A percentile compares a stretch with the other conserved stretches of the same genome.
Evolutionary conservation across 1,284 basidiomycete genomes (phyloP).

Genomic region (Coniophora puteana): DNA sequence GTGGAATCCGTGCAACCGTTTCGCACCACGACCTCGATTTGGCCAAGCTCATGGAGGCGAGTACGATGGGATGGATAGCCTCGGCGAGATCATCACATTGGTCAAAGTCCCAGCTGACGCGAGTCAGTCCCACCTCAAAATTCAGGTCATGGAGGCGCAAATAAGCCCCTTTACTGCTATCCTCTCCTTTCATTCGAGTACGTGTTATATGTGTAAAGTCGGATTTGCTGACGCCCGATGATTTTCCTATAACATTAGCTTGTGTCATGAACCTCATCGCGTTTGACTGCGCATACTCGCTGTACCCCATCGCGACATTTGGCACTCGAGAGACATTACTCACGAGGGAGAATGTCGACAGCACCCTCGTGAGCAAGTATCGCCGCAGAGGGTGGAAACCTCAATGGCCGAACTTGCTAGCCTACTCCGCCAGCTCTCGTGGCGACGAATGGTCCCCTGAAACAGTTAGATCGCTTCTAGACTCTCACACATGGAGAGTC

Average conservation of each 20-base stretch:
- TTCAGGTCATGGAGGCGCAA: slow-evolving; percentile 33
- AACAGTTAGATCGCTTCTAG: slow-evolving; percentile 25
- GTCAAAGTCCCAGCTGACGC: too few relatives aligned
- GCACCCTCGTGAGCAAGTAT: slow-evolving; percentile 27
- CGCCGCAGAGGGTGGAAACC: slow-evolving; percentile 24
- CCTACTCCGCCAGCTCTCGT: slow-evolving; percentile 10
- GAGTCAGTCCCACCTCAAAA: slow-evolving; percentile 15
- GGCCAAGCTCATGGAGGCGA: too few relatives aligned
- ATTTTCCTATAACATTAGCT: slow-evolving; percentile 27
- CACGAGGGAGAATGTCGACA: rapidly evolving
- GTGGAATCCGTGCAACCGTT: too few relatives aligned
- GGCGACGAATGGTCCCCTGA: neutral
- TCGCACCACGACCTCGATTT: too few relatives aligned
- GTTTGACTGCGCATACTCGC: slow-evolving; percentile 26
- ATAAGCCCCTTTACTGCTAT: slow-evolving; percentile 31
- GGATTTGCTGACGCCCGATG: neutral
- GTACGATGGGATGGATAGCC: too few relatives aligned
- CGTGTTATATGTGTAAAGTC: slow-evolving; percentile 11
- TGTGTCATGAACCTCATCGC: slow-evolving; percentile 43
- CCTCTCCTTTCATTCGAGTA: slow-evolving; percentile 43
- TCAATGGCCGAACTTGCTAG: too few relatives aligned
- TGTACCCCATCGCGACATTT: slow-evolving; percentile 33
- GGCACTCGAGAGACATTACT: slow-evolving; percentile 11
- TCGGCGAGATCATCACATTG: too few relatives aligned
- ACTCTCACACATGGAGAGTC: slow-evolving; percentile 24